These are phyloP conservation scores for Penicillium sp. DNA, from an alignment of 2,329 filamentous ascomycete genomes.

Conservation along the genomic window DNA sequence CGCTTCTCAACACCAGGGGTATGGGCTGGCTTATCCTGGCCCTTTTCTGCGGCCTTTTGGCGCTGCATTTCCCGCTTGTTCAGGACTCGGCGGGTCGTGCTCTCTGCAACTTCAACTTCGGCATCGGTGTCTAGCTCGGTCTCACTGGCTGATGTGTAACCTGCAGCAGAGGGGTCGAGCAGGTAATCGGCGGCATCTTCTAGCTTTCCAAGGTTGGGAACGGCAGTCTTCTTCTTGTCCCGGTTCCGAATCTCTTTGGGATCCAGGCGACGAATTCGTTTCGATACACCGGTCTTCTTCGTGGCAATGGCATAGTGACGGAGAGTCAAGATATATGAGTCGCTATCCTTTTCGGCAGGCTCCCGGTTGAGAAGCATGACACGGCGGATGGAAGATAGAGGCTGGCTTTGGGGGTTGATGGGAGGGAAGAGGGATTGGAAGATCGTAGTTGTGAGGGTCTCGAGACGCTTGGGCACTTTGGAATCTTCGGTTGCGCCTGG, in stretches of 20 bases:
- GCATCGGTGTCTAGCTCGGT: conserved; percentile 93
- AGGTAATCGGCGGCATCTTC: conserved; percentile 95
- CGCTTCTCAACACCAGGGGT: conserved; percentile 68
- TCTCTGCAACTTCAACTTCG: conserved; percentile 79
- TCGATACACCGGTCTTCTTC: conserved; percentile 78
- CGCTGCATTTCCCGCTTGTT: conserved; percentile 53
- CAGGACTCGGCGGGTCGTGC: conserved; percentile 54
- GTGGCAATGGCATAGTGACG: conserved; percentile 96
- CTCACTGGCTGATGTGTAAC: conserved; percentile 90
- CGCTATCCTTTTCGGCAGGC: conserved; percentile 50
- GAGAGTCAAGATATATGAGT: conserved; percentile 79
- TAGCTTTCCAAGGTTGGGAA: conserved; percentile 87
- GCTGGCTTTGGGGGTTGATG: conserved; percentile 87
- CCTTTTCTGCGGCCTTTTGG: conserved; percentile 46
- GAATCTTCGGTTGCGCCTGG: conserved; percentile 56
- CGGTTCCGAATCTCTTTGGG: conserved; percentile 77
- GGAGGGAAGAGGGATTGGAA: conserved; percentile 96
- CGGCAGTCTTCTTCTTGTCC: conserved; percentile 62
- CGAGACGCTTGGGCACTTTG: conserved; percentile 87
- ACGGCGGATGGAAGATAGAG: conserved; percentile 86
- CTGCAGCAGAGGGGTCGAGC: conserved; percentile 73
- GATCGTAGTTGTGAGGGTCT: conserved; percentile 86
- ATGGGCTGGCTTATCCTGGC: conserved; percentile 42
- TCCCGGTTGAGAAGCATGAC: conserved; percentile 90
- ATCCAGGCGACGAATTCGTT: conserved; percentile 77